Evolutionary conservation across 306 rosid species (phyloP).

Genomic region (Benincasa hispida): DNA sequence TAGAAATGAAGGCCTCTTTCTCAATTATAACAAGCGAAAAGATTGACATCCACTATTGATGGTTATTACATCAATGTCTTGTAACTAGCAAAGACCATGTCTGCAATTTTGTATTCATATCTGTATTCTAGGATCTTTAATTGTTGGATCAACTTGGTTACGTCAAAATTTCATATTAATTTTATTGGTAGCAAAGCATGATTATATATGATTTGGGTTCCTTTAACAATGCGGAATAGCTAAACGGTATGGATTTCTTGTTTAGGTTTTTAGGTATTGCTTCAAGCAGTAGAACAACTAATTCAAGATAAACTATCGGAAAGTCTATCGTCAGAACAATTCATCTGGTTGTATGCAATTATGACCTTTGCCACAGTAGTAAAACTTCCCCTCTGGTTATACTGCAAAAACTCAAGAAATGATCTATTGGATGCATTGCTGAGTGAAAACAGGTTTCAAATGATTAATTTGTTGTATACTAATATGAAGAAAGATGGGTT

Average conservation of each 20-base stretch:
- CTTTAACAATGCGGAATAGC: neutral
- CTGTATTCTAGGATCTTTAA: neutral
- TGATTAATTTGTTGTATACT: no score
- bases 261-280: no score
- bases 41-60: no score
- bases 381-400: slow-evolving; percentile 76
- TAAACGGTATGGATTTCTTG: slow-evolving; percentile 8
- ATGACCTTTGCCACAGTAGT: slow-evolving; percentile 69
- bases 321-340: slow-evolving; percentile 37
- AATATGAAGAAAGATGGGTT: no score
- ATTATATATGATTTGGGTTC: neutral
- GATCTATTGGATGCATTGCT: no score
- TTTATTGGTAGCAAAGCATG: no score
- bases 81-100: neutral
- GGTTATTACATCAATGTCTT: no score
- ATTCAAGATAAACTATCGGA: slow-evolving; percentile 30
- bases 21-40: no score
- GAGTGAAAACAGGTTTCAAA: no score
- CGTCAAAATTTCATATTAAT: no score
- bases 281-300: slow-evolving; percentile 56
- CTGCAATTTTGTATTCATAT: neutral
- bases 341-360: slow-evolving; percentile 60
- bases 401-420: slow-evolving; percentile 79
- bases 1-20: no score
- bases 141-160: neutral